These are phyloP conservation scores for Tephrocybe rancida DNA, from an alignment of 768 basidiomycete genomes.

Conservation along the genomic window DNA sequence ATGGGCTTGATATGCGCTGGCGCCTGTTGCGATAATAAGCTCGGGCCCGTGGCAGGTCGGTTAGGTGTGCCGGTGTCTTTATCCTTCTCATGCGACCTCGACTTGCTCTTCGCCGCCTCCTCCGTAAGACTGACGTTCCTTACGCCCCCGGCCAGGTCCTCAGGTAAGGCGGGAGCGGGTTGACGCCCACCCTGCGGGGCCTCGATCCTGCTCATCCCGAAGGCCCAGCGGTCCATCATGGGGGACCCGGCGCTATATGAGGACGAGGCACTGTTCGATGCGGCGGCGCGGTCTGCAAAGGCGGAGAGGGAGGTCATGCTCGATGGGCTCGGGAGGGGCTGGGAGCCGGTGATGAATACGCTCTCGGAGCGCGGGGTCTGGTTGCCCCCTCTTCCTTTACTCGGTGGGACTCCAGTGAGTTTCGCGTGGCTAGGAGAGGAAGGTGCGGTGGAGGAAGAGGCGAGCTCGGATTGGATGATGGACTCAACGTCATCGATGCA, in stretches of 20 bases:
- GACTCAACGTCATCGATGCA: slow-evolving; percentile 95
- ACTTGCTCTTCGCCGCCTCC: no score
- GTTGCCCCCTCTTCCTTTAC: slow-evolving; percentile 92
- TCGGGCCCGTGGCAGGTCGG: slow-evolving; percentile 47
- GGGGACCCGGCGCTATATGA: slow-evolving; percentile 48
- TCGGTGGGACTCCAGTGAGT: slow-evolving; percentile 91
- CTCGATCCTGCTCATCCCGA: slow-evolving; percentile 89
- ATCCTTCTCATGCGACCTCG: neutral
- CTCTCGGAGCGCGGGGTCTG: slow-evolving; percentile 88
- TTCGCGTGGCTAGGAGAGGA: slow-evolving; percentile 30
- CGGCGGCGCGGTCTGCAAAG: slow-evolving; percentile 13
- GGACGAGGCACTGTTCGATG: slow-evolving; percentile 30
- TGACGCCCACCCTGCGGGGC: slow-evolving; percentile 13
- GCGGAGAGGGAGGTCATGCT: slow-evolving; percentile 35
- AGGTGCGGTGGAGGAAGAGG: slow-evolving; percentile 49
- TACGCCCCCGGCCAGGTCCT: slow-evolving; percentile 36
- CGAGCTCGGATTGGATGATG: slow-evolving; percentile 85
- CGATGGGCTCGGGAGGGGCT: slow-evolving; percentile 87
- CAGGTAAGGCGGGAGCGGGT: neutral
- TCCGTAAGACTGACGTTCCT: slow-evolving; percentile 37
- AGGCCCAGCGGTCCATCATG: slow-evolving; percentile 81
- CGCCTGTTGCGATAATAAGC: slow-evolving; percentile 70
- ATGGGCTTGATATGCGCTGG: neutral
- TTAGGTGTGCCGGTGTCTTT: slow-evolving; percentile 25
- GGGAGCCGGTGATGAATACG: slow-evolving; percentile 86